Evolutionary conservation across 495 filamentous ascomycete species (phyloP).

Genomic region (Annulohypoxylon bovei): DNA sequence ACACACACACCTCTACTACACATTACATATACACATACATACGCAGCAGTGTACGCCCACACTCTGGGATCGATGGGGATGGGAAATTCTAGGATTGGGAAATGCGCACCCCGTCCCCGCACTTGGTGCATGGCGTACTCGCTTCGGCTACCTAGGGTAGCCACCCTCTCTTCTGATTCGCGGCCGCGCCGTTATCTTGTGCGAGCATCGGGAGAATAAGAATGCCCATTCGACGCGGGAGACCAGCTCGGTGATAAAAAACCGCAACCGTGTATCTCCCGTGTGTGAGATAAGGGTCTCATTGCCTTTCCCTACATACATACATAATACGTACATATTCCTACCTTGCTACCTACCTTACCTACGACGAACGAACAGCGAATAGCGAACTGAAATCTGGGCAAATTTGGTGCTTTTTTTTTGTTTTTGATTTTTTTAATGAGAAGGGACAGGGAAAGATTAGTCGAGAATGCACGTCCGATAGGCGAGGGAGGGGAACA

Average conservation of each 20-base stretch:
- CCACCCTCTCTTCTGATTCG: conserved; percentile 40
- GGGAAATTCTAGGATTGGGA: conserved; percentile 19
- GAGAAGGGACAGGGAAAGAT: conserved; percentile 31
- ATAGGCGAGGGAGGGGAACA: conserved; percentile 1
- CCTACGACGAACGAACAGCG: background rate
- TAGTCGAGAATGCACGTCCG: conserved; percentile 26
- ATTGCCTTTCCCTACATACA: background rate
- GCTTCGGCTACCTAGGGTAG: conserved; percentile 12
- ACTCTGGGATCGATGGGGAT: background rate
- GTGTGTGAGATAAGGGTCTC: conserved; percentile 7
- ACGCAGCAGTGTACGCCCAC: background rate
- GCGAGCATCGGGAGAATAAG: conserved; percentile 40
- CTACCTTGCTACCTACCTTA: background rate
- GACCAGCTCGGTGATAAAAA: conserved; percentile 32
- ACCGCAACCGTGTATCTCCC: conserved; percentile 11
- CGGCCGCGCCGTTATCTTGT: conserved; percentile 35
- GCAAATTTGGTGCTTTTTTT: background rate
- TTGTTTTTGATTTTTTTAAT: background rate
- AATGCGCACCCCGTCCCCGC: conserved; percentile 18
- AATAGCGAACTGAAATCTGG: background rate
- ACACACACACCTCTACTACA: background rate
- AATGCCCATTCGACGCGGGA: conserved; percentile 30
- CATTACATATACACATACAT: background rate
- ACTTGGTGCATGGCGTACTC: conserved; percentile 33
- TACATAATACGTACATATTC: background rate